These are phyloP conservation scores for Candolleomyces aberdarensis DNA, from an alignment of 768 basidiomycete species.

Conservation along the genomic window DNA sequence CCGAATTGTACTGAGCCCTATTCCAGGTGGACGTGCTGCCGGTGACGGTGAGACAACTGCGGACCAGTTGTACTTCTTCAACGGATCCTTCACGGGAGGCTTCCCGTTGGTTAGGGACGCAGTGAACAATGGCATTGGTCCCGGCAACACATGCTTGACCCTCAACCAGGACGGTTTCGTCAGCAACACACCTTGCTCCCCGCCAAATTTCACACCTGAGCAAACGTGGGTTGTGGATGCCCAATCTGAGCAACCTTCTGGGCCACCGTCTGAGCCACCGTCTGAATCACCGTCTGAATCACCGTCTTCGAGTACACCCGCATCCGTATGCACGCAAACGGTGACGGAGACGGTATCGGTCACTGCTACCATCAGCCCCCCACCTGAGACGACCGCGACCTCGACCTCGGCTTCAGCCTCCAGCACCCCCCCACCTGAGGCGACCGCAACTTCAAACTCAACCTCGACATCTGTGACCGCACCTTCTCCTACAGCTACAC, in stretches of 20 bases:
- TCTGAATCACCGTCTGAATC: too few species aligned
- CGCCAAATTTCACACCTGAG: constrained; percentile 22
- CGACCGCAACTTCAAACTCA: neutral
- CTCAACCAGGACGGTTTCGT: constrained; percentile 23
- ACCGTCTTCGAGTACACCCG: too few species aligned
- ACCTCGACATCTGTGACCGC: neutral
- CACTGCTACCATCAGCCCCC: neutral
- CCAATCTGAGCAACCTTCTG: too few species aligned
- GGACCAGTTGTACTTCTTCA: constrained; percentile 26
- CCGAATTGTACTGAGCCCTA: neutral
- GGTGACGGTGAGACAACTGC: constrained; percentile 25
- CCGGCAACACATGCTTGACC: constrained; percentile 23
- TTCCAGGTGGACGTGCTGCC: constrained; percentile 22
- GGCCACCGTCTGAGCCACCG: too few species aligned
- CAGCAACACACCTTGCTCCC: constrained; percentile 23
- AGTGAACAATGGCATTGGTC: constrained; percentile 19
- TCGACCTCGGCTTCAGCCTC: neutral
- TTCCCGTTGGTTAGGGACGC: constrained; percentile 16
- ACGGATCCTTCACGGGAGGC: constrained; percentile 14
- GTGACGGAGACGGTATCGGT: too few species aligned
- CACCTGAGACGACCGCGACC: neutral
- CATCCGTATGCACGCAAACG: too few species aligned
- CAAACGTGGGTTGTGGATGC: constrained; percentile 22
- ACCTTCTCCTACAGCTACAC: neutral
- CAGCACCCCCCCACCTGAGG: neutral